These are phyloP conservation scores for Termitomyces sp. DNA, from an alignment of 768 basidiomycete genomes.

Conservation along the genomic window DNA sequence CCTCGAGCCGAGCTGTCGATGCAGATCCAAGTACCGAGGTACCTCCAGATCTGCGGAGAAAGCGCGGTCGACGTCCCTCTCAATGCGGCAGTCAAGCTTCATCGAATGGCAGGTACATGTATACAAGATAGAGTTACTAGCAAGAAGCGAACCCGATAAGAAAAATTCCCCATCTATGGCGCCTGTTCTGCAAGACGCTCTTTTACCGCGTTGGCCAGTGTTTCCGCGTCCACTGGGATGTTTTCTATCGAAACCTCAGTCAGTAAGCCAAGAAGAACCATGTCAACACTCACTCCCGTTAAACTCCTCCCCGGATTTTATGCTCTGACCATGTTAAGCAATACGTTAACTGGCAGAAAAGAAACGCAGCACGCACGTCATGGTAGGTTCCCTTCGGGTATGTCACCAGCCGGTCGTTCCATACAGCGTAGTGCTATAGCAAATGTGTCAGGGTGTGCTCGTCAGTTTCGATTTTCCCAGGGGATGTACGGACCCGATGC, in stretches of 20 bases:
- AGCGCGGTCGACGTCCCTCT: slow-evolving; percentile 18
- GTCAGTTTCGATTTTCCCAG: too few species aligned
- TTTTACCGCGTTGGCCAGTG: slow-evolving; percentile 52
- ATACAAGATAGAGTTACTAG: slow-evolving; percentile 3
- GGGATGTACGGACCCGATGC: slow-evolving; percentile 27
- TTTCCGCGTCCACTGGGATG: slow-evolving; percentile 60
- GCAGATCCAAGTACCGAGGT: too few species aligned
- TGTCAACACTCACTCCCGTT: slow-evolving; percentile 17
- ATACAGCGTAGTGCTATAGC: slow-evolving; percentile 54
- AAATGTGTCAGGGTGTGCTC: background rate
- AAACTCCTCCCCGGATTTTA: slow-evolving; percentile 14
- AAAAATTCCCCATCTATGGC: background rate
- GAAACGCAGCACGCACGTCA: slow-evolving; percentile 16
- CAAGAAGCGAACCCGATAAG: background rate
- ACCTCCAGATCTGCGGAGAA: slow-evolving; percentile 30
- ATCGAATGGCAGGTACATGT: slow-evolving; percentile 5
- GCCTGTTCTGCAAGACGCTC: slow-evolving; percentile 31
- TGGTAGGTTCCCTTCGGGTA: slow-evolving; percentile 25
- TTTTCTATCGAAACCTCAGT: slow-evolving; percentile 7
- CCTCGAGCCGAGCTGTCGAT: too few species aligned
- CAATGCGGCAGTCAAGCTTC: too few species aligned
- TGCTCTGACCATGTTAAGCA: slow-evolving; percentile 10
- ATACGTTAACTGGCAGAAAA: background rate
- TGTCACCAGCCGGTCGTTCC: slow-evolving; percentile 54
- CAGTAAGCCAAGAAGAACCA: background rate